Base-by-base conservation (phyloP, 73 alveolate genomes). In the Paramecium tetraurelia region DNA sequence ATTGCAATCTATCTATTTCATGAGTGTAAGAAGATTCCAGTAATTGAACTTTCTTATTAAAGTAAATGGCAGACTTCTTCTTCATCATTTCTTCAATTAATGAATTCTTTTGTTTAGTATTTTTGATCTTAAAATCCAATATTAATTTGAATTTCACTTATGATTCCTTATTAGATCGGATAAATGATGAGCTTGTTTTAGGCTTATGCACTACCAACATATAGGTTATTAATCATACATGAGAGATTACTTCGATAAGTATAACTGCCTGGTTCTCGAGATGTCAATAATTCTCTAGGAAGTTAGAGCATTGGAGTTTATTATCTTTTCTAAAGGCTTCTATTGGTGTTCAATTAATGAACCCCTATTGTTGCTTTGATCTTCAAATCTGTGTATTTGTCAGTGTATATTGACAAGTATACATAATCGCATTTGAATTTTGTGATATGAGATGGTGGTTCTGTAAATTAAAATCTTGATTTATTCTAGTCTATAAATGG, bases 381-480 rank as follows among this genome's bases (percentile, higher is more conserved):
- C 29, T 80, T 80, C 7, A 80, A 10, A 31, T 80, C 90, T 43
- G 90, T 24, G 24, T 80, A 80, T 80, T 80, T 80, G 12, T 80
- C 90, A 27, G 90, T 24, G 57, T 80, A 80, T 36, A 80, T 80
- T 21, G 76, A 44, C 7, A 80, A 22, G 38, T 80, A 80, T 3
- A 80, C 75, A 41, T 31, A 80, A 22, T 80, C 90, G 31, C 90
- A 80, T 44, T 48, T 43, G 46, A 80, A 80, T 46, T 48, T 80
- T 9, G 46, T 20, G 7, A 80, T 80, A 20, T 80, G 90, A 18
- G 90, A 22, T 80, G 90, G 90, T 40, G 70, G 90, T 80, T 80
- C 90, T 4, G 90, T 80, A 24, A 44, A 80, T 80, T 41, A 24
- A 46, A 80, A 80, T 80, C 75, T 40, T 7, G 90, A 24, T 48